Percentiles rank a stretch among this genome's conserved stretches.
phyloP scores from a whole-genome alignment of 495 filamentous ascomycete species.

The Terfezia claveryi region DNA sequence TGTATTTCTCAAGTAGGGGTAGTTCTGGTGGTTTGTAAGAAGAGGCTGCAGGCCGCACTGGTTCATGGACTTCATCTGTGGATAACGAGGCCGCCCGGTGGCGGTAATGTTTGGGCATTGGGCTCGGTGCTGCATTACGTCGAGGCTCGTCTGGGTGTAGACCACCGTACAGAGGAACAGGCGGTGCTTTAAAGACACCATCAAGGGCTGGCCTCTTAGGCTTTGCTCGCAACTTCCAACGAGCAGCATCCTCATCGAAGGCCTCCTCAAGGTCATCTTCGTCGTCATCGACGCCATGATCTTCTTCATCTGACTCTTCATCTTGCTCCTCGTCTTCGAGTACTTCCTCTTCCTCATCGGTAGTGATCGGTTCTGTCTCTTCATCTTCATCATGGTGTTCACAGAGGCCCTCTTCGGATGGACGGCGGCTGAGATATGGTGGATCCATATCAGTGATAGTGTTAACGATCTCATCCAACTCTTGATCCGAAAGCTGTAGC shows the following conservation, averaged over 20 bases:
- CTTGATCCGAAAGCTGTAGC: no score
- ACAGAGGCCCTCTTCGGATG: no score
- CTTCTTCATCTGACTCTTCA: neutral
- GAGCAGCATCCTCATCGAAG: constrained; percentile 1
- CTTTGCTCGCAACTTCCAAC: constrained; percentile 8
- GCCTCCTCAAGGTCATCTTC: constrained; percentile 6
- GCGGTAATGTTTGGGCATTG: constrained; percentile 7
- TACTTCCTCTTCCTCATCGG: no score
- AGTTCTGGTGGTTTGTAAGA: constrained; percentile 2
- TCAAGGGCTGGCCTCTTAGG: constrained; percentile 8
- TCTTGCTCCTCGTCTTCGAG: neutral
- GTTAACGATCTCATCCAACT: no score
- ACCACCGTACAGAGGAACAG: neutral
- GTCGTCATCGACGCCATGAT: neutral
- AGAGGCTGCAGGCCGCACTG: neutral
- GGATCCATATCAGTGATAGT: no score
- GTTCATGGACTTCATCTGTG: constrained; percentile 9
- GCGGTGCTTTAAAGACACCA: constrained; percentile 9
- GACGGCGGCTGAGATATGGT: no score
- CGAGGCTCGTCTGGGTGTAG: constrained; percentile 9
- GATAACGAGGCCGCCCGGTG: constrained; percentile 16
- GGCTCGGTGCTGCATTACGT: constrained; percentile 15
- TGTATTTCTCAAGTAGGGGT: constrained; percentile 4
- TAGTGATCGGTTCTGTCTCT: neutral
- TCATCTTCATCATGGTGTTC: neutral